Evolutionary conservation across 345 rosid genomes (phyloP), one percentile per base, ranked within the genome.

Genomic region (Hibiscus syriacus): DNA sequence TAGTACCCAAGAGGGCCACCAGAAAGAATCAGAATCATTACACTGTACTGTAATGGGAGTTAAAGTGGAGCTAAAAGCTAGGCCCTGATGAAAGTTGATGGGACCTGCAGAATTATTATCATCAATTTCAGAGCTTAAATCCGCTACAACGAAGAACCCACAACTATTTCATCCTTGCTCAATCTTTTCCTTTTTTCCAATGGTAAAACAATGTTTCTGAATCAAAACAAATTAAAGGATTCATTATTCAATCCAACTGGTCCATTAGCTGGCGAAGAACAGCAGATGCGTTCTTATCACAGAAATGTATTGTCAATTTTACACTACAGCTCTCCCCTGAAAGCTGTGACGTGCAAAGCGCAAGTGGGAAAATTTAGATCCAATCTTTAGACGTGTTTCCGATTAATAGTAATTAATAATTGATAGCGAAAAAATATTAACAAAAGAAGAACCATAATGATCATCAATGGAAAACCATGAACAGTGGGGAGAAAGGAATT

Each of bases 191-290:
- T n/a, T 38, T 38, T 13, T 38, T 38, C 41, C 41, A 2, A 2
- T 38, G 41, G 41, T 8, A 36, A n/a, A 36, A 8, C 39, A 7
- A 36, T 1, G 39, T 36, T 36, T 8, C 39, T 54, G 32, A 23
- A 54, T 55, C 7, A 45, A 45, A 14, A 1, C 16, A 12, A n/a
- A 5, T 1, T n/a, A 6, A 46, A 6, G 20, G 63, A 32, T 32
- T 32, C 25, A 32, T 34, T 34, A 3, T 10, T 59, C 14, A 34
- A 57, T 36, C n/a, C 23, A 19, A 5, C 29, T 16, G 22, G 57
- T n/a, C 57, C 59, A 59, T 57, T 52, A 71, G n/a, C n/a, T 70
- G 75, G 53, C 43, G 46, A 63, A 45, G 14, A 57, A 30, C 22
- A 53, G 38, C 23, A 13, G 50, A 66, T 5, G 36, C 53, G 70